phyloP scores from a whole-genome alignment of 1,284 basidiomycete genomes.

The Lignosus rhinocerotis region DNA sequence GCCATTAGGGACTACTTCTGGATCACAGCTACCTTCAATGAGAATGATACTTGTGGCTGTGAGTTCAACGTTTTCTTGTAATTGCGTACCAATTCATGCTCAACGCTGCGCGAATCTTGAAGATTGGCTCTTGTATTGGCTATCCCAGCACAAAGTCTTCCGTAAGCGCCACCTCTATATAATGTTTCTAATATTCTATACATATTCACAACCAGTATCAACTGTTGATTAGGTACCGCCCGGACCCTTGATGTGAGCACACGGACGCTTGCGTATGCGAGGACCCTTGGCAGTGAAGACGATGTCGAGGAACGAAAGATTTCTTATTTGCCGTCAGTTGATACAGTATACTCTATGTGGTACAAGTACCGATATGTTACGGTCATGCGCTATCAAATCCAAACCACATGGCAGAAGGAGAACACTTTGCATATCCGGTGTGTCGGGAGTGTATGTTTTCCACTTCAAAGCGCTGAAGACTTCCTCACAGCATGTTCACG shows the following conservation, averaged over 20 bases:
- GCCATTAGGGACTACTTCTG: conserved; percentile 53
- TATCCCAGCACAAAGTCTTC: conserved; percentile 14
- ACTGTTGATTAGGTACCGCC: conserved; percentile 6
- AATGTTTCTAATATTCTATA: no score
- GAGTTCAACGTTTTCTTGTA: conserved; percentile 23
- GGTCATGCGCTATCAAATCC: conserved; percentile 39
- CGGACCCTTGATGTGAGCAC: conserved; percentile 16
- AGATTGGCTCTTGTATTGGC: conserved; percentile 25
- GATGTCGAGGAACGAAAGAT: conserved; percentile 36
- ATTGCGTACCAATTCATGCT: conserved; percentile 27
- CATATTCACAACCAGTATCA: not conserved
- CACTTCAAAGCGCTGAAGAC: not conserved
- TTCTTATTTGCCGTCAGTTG: conserved; percentile 48
- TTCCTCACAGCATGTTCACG: conserved; percentile 48
- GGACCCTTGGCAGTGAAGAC: no score
- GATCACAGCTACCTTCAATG: conserved; percentile 61
- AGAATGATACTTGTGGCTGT: conserved; percentile 60
- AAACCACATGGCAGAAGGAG: conserved; percentile 20
- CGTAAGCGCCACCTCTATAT: not conserved
- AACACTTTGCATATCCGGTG: conserved; percentile 29
- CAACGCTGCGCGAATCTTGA: not conserved
- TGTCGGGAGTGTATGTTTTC: not conserved
- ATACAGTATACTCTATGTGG: conserved; percentile 49
- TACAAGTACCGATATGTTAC: conserved; percentile 50
- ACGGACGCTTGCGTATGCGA: not conserved